A percentile compares a stretch with the other conserved stretches of the same genome.
phyloP scores from a whole-genome alignment of 176 grass and related monocot species.

The Pontederia paniculata region DNA sequence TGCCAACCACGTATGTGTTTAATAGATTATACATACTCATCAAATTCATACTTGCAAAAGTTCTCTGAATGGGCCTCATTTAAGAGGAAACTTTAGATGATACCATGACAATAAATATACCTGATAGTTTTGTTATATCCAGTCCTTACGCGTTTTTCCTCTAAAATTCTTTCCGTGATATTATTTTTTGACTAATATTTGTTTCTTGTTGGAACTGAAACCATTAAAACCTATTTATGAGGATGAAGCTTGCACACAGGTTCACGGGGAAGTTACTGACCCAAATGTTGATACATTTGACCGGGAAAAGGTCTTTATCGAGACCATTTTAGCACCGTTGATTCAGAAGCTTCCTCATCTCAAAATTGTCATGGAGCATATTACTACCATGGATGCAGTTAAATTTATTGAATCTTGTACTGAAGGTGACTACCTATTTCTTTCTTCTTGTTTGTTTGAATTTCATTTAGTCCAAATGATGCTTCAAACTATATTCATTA shows the following conservation, averaged over 20 bases:
- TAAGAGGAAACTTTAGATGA: no score
- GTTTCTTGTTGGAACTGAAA: not conserved
- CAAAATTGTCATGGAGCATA: conserved; percentile 66
- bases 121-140: no score
- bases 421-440: conserved; percentile 29
- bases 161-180: no score
- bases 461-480: no score
- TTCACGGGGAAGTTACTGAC: conserved; percentile 96
- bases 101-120: no score
- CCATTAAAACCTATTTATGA: not conserved
- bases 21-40: no score
- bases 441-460: not conserved
- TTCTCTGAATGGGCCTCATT: no score
- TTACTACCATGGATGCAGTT: conserved; percentile 78
- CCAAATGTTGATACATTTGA: conserved; percentile 88
- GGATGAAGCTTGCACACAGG: conserved; percentile 22
- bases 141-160: no score
- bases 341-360: conserved; percentile 19
- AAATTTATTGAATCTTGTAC: conserved; percentile 74
- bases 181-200: no score
- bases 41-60: no score
- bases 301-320: conserved; percentile 77
- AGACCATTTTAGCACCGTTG: conserved; percentile 56
- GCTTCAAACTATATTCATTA: conserved; percentile 11
- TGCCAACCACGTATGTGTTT: no score